Evolutionary conservation across 495 filamentous ascomycete genomes (phyloP), one percentile per base, ranked within the genome.

Genomic region (Penicilliopsis zonata): DNA sequence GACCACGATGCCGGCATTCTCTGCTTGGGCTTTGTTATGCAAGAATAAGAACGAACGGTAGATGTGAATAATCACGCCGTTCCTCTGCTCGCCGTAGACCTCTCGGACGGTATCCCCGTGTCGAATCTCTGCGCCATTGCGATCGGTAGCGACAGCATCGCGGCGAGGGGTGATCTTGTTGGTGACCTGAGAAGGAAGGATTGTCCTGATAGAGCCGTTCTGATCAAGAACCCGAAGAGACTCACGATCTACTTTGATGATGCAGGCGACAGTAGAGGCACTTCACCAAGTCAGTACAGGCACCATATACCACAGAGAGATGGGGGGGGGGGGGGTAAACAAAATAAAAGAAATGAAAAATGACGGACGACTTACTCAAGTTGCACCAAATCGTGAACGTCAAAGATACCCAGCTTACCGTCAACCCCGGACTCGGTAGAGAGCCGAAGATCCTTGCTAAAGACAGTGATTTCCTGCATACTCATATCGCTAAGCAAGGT

Each of bases 181-280:
- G 8, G 83, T 76, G 28, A 99, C 85, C 50, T 90, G 85, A 2
- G 87, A 92, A 22, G 86, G 86, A 50, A 94, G 73, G 9, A 95
- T 65, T 34, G 78, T 79, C 29, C 85, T 78, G 12, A 70, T 70
- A 30, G 84, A 81, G 31, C 82, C 82, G 37, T 92, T 81, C 52
- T 96, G 90, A 48, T 95, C 88, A 8, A 99, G 55, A 2, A 95
- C 79, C 10, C 80, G 81, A 27, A 99, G 55, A 4, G 85, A 83
- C 50, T 96, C 90, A 19, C 87, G 78, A 44, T 96, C 90, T 14
- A 96, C 86, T 55, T 94, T 94, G 58, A 92, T 76, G 25, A 96
- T 76, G 50, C 83, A 92, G 26, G 76, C 90, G 18, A 96, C 90
- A 3, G 87, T 96, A 12, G 84, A 70, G 25, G 83, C 72, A 55